Base-by-base conservation (phyloP, 208 protist genomes). In the Naegleria lovaniensis region DNA sequence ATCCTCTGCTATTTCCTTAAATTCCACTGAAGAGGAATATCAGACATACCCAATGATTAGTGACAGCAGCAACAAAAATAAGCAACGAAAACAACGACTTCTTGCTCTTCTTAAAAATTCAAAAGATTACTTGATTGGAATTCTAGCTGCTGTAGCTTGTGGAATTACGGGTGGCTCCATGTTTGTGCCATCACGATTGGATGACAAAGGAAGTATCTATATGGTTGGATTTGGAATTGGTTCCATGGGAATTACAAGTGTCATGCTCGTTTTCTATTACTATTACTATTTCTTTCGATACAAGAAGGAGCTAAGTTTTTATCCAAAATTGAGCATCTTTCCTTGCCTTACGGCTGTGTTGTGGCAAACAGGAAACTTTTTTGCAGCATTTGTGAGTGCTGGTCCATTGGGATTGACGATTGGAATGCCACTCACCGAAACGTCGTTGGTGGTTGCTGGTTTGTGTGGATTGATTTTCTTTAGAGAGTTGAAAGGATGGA, bases 401-500 rank as follows among this genome's bases (percentile, higher is more conserved):
- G 51, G 39, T 48, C 88, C 88, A 85, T 16, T 90, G 2, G 88
- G 88, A 51, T 38, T 90, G 38, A 90, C 88, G 1, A 59, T 90
- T 90, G 88, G 88, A 36, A 43, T 55, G 15, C 88, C 88, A 51
- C 43, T 90, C 0, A 55, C 41, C 15, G 29, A 90, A 29, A 33
- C 22, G 11, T 36, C 88, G 3, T 15, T 90, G 15, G 88, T 90
- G 9, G 39, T 90, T 0, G 29, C 22, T 22, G 88, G 88, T 29
- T 43, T 90, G 15, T 59, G 19, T 83, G 88, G 88, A 59, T 43
- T 90, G 25, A 16, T 90, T 25, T 40, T 90, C 15, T 90, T 90
- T n/a, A 83, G 88, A 90, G 88, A 90, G 29, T 36, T 90, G 11
- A 83, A 19, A 83, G 88, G 88, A 48, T 51, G 38, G 88, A 90